phyloP scores from a whole-genome alignment of 176 grass and related monocot genomes.

The Oryza officinalis region DNA sequence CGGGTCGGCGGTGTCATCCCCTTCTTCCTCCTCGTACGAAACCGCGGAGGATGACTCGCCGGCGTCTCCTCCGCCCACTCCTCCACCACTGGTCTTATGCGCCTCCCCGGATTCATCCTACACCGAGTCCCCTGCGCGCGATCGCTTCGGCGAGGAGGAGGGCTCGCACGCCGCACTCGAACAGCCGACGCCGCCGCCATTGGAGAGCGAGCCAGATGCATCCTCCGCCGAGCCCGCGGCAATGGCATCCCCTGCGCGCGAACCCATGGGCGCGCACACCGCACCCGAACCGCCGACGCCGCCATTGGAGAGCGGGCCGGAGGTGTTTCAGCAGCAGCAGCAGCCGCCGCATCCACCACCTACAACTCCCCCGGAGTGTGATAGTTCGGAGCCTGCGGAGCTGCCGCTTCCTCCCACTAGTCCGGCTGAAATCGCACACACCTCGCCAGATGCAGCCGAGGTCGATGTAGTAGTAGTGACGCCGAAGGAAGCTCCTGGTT shows the following conservation, averaged over 20 bases:
- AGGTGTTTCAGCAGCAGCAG: conserved; percentile 25
- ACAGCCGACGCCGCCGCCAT: neutral
- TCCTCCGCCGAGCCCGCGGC: neutral
- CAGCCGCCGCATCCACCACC: conserved; percentile 19
- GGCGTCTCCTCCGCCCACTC: conserved; percentile 2
- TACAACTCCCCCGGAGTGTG: neutral
- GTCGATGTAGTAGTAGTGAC: neutral
- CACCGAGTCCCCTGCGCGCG: neutral
- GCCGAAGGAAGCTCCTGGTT: neutral
- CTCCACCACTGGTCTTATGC: neutral
- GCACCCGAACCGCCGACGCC: neutral
- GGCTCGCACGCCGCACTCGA: neutral
- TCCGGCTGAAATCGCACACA: neutral
- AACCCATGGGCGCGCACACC: neutral
- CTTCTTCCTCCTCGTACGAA: conserved; percentile 19
- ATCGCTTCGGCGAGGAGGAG: conserved; percentile 1
- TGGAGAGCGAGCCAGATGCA: conserved; percentile 14
- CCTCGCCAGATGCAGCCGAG: neutral
- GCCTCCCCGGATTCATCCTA: neutral
- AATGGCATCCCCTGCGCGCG: conserved; percentile 8
- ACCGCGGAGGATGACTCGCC: conserved; percentile 21
- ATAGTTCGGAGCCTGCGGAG: conserved; percentile 3
- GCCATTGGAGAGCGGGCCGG: conserved; percentile 16
- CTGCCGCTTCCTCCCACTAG: neutral
- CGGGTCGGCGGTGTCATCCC: neutral